phyloP scores from a whole-genome alignment of 2,329 filamentous ascomycete species.

The Penicillium paneum region DNA sequence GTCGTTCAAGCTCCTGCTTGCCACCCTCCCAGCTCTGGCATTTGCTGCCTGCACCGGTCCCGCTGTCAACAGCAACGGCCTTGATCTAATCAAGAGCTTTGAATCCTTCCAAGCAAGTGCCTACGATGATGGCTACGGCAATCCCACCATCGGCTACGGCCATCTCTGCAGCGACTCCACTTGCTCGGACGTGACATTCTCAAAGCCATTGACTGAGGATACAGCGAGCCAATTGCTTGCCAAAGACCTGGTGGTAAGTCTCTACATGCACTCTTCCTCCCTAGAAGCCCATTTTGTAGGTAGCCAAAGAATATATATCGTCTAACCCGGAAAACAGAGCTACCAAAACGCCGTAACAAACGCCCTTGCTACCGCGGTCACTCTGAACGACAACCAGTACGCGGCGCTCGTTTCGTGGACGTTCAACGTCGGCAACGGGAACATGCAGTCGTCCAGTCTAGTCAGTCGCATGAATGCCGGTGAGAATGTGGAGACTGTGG shows the following conservation, averaged over 20 bases:
- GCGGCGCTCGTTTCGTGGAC: constrained; percentile 53
- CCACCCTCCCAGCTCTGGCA: neutral
- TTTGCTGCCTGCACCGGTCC: neutral
- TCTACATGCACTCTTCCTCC: neutral
- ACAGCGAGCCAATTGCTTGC: constrained; percentile 44
- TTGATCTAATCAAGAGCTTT: constrained; percentile 39
- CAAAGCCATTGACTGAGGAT: constrained; percentile 43
- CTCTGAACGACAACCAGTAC: constrained; percentile 52
- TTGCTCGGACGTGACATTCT: constrained; percentile 48
- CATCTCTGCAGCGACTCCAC: constrained; percentile 45
- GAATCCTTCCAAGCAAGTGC: constrained; percentile 34
- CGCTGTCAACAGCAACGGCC: constrained; percentile 33
- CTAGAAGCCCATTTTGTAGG: too few species aligned
- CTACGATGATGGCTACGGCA: constrained; percentile 44
- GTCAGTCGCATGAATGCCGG: constrained; percentile 46
- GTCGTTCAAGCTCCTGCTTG: neutral
- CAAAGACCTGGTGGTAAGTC: constrained; percentile 34
- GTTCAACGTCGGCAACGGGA: constrained; percentile 51
- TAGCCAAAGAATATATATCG: neutral
- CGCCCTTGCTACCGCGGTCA: constrained; percentile 35
- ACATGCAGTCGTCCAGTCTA: constrained; percentile 41
- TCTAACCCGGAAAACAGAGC: constrained; percentile 13
- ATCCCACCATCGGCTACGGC: constrained; percentile 52
- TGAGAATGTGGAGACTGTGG: constrained; percentile 43
- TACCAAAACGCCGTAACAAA: constrained; percentile 43